Percentiles rank a stretch among this genome's conserved stretches.
Evolutionary conservation across 179 eudicot species (phyloP).

Genomic region (Vitellaria paradoxa): DNA sequence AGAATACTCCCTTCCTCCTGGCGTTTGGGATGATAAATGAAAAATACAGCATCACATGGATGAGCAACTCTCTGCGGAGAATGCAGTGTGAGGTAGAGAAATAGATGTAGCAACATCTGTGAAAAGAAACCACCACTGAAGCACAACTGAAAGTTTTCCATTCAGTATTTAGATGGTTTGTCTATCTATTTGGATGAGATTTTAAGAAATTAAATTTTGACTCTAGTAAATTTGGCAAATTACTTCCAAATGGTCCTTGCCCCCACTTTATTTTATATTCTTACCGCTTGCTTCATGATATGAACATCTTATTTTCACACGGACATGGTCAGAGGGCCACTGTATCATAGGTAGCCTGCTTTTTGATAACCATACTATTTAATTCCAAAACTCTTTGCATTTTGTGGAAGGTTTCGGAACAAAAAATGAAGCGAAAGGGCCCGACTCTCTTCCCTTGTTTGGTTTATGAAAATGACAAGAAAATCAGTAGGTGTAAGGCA

Average conservation of each 20-base stretch:
- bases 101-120: not conserved
- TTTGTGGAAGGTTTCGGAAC: no score
- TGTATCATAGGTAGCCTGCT: no score
- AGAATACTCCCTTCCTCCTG: not conserved
- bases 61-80: not conserved
- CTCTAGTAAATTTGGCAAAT: not conserved
- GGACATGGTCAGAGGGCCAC: no score
- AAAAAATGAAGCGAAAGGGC: no score
- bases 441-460: no score
- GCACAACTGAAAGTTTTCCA: constrained; percentile 7
- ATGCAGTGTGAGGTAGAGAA: not conserved
- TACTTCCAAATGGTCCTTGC: not conserved
- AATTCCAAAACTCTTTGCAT: no score
- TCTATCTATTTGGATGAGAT: constrained; percentile 3
- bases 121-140: not conserved
- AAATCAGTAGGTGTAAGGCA: no score
- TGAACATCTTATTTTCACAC: no score
- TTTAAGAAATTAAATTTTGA: constrained; percentile 6
- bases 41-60: no score
- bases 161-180: not conserved
- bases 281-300: not conserved
- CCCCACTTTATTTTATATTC: not conserved
- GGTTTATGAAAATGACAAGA: no score
- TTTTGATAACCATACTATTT: no score
- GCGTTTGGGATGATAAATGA: not conserved